Evolutionary conservation across 1,139 yeast species (phyloP), one percentile per base, ranked within the genome.

Genomic region (Yamadazyma sp.): DNA sequence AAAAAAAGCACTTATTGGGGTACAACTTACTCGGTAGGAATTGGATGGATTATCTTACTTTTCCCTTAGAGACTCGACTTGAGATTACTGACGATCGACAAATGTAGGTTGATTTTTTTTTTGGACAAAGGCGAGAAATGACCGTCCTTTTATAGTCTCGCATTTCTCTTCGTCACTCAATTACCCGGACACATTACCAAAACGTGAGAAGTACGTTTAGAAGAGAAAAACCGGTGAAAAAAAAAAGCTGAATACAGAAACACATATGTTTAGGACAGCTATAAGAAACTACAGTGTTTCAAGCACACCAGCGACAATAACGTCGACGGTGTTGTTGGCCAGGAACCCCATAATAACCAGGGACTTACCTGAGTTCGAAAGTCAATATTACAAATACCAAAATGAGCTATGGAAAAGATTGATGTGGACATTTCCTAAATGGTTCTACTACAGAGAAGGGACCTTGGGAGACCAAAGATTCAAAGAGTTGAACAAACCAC

Each of bases 381-480:
- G 71, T 45, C 82, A 81, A 41, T 92, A 84, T 64, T 87, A 84
- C 61, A 73, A 79, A 44, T 94, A 94, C 61, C 96, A 91, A 63
- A 78, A 79, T 45, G 95, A 87, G 58, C 73, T 92, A 45, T 91
- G 91, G 73, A 83, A 82, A 55, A 77, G 98, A 57, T 73, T 92
- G 50, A 89, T 91, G 96, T 89, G 97, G 96, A 89, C 98, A 0
- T 92, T 92, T 62, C 98, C 98, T 5, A 82, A 84, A 52, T 89
- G 91, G 79, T 91, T 81, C 61, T 94, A 89, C 69, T 92, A 84
- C 69, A 87, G 86, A 59, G 84, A 79, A 53, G 98, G 98, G 47
- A 85, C 98, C 1, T 70, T 92, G 48, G 80, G 96, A 8, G 96
- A 89, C 59, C 87, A 89, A 59, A 80, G 80, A 54, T 92, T 81